A percentile compares a stretch with the other conserved stretches of the same genome.
phyloP scores from a whole-genome alignment of 371 early-diverging fungal species.

The Chytridium lagenaria region DNA sequence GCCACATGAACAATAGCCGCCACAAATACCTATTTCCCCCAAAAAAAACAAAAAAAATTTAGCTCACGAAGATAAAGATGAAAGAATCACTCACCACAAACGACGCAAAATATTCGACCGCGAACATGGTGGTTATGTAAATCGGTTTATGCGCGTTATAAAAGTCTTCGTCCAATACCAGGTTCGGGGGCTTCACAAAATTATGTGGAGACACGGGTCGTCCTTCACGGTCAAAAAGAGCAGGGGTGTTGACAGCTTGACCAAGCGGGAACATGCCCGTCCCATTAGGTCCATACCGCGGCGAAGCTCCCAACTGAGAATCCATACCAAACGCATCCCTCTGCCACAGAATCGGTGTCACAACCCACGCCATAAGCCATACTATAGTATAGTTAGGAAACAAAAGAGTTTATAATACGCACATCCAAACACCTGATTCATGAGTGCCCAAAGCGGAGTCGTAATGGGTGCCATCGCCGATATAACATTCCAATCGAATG shows the following conservation, averaged over 20 bases:
- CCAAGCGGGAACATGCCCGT: conserved; percentile 18
- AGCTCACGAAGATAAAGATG: too few species aligned
- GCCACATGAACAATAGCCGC: conserved; percentile 12
- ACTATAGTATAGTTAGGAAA: too few species aligned
- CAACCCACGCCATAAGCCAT: conserved; percentile 75
- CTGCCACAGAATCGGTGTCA: conserved; percentile 73
- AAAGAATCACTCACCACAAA: conserved; percentile 28
- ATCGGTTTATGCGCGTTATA: conserved; percentile 36
- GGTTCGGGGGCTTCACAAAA: conserved; percentile 7
- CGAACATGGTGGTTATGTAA: conserved; percentile 34
- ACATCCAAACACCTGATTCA: conserved; percentile 18
- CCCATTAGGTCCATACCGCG: conserved; percentile 18
- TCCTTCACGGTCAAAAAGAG: conserved; percentile 24
- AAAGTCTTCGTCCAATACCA: conserved; percentile 23
- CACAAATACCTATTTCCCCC: too few species aligned
- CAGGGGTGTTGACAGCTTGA: conserved; percentile 28
- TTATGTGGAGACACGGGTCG: background rate
- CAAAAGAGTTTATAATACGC: conserved; percentile 38
- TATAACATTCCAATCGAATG: conserved; percentile 69
- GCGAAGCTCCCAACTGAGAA: conserved; percentile 15
- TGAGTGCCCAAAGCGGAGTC: conserved; percentile 7
- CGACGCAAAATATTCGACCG: conserved; percentile 32
- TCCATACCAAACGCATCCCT: conserved; percentile 54
- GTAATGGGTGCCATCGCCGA: conserved; percentile 3
- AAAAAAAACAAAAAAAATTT: too few species aligned